Evolutionary conservation across 768 basidiomycete species (phyloP), one percentile per base, ranked within the genome.

Genomic region (Suillus lakei): DNA sequence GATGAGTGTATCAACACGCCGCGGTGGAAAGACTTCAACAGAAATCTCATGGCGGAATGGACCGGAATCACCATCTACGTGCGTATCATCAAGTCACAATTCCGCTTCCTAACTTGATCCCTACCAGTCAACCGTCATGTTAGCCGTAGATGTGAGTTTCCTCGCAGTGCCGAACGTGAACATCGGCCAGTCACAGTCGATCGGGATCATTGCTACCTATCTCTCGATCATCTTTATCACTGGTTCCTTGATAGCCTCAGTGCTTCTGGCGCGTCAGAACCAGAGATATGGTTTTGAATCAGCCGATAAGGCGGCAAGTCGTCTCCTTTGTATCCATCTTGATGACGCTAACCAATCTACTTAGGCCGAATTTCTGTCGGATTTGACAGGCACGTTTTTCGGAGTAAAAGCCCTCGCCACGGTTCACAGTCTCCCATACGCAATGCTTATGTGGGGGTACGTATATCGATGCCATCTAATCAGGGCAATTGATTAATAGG

Each of bases 121-220:
- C 26, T 21, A n/a, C 46, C 18, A 86, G 85, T 80, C 79, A 1
- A 84, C 83, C 3, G 83, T 87, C 12, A 72, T 87, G 48, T 72
- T 87, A 12, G 82, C 81, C n/a, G 83, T 83, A 3, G 85, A 86
- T 56, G 81, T 88, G 1, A 82, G 82, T 0, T 85, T 87, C 68
- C 72, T 88, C 8, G 82, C 84, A 10, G 85, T 88, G n/a, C 82
- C 82, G n/a, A 76, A 76, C 39, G 77, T 82, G 51, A 79, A 64
- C 39, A 38, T 71, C 59, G 7, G 59, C 51, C 15, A 51, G 23
- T 58, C 48, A 39, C 62, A 63, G 9, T 63, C 48, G 75, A 5
- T 74, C 65, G 5, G 58, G 69, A 0, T 73, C 55, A 76, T 81
- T n/a, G 69, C 78, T 13, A 78, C 76, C 64, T 83, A 81, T 58